phyloP scores from a whole-genome alignment of 2,329 filamentous ascomycete species.

The Monosporascus sp. region DNA sequence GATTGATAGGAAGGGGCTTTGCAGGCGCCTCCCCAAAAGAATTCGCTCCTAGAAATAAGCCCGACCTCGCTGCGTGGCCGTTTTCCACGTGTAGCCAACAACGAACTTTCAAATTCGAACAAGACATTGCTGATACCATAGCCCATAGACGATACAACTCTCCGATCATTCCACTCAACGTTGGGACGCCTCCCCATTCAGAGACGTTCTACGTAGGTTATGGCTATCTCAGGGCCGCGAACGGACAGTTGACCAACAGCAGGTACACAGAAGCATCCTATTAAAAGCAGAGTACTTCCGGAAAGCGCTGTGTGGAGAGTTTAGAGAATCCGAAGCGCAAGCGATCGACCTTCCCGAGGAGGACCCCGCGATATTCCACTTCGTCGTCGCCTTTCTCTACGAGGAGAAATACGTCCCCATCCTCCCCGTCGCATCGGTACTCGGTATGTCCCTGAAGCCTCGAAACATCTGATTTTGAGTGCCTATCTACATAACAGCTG shows the following conservation, averaged over 20 bases:
- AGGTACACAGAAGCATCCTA: conserved; percentile 44
- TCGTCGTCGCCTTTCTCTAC: conserved; percentile 47
- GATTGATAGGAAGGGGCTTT: too few species aligned
- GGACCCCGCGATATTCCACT: conserved; percentile 46
- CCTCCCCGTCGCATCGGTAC: conserved; percentile 35
- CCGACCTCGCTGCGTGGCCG: too few species aligned
- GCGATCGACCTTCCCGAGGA: conserved; percentile 46
- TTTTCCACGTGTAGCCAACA: neutral
- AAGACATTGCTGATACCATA: conserved; percentile 9
- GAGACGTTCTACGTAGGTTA: conserved; percentile 38
- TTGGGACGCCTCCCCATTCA: conserved; percentile 34
- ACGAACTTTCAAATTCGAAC: neutral
- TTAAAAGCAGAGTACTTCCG: conserved; percentile 43
- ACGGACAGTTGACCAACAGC: neutral
- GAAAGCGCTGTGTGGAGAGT: conserved; percentile 43
- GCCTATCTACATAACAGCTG: conserved; percentile 5
- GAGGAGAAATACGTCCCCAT: conserved; percentile 43
- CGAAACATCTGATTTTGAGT: neutral
- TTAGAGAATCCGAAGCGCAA: conserved; percentile 41
- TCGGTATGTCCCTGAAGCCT: conserved; percentile 24
- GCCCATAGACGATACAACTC: conserved; percentile 38
- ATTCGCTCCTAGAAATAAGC: too few species aligned
- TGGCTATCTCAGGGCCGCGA: conserved; percentile 11
- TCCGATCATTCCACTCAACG: conserved; percentile 39
- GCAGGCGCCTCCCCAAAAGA: too few species aligned